Percentiles rank a stretch among this genome's conserved stretches.
Evolutionary conservation across 2,329 filamentous ascomycete genomes (phyloP).

Genomic region (Sporothrix pseudoabietina): DNA sequence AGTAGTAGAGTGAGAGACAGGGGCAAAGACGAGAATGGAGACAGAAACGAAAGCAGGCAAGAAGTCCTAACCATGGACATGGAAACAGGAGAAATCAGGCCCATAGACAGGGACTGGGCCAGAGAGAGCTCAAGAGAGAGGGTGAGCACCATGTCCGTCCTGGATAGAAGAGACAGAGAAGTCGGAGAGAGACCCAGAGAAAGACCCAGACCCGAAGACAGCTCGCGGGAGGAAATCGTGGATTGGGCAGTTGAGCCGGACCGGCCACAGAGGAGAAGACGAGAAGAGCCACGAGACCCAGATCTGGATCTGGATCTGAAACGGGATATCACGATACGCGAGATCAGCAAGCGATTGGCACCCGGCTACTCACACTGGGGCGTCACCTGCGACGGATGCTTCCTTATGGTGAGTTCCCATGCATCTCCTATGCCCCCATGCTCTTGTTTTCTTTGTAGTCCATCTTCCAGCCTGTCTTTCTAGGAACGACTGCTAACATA

Average conservation of each 20-base stretch:
- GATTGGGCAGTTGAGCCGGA: background rate
- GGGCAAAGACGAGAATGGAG: background rate
- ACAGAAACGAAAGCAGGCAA: background rate
- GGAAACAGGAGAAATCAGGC: no score
- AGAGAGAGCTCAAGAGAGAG: no score
- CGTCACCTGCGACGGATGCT: conserved; percentile 13
- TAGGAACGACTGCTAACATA: background rate
- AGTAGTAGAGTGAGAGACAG: no score
- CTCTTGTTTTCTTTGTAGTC: background rate
- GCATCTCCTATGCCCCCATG: background rate
- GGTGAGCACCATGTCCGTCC: no score
- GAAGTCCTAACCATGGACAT: background rate
- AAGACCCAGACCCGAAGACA: no score
- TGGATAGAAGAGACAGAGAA: no score
- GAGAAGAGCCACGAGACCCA: background rate
- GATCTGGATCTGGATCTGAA: background rate
- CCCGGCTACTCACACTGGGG: conserved; percentile 1
- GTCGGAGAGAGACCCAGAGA: no score
- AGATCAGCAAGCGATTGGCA: background rate
- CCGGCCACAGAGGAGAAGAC: background rate
- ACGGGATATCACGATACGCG: background rate
- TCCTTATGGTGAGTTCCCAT: background rate
- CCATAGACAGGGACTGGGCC: background rate
- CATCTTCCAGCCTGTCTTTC: background rate
- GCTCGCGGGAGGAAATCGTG: background rate